Evolutionary conservation across 768 basidiomycete genomes (phyloP), one percentile per base, ranked within the genome.

Genomic region (Serpula lacrymans): DNA sequence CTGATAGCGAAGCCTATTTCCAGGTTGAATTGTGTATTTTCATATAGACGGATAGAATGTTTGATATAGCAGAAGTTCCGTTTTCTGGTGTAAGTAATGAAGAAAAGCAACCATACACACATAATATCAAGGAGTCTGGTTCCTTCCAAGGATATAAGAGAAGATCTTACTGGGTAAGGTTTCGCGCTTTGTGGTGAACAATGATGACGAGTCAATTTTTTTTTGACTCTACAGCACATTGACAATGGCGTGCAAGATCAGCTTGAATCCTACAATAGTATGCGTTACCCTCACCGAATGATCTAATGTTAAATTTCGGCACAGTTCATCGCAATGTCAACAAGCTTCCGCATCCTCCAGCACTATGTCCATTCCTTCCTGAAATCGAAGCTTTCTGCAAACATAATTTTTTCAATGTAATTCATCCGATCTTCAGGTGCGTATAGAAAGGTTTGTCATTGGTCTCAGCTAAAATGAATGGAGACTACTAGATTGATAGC

Each of bases 201-300:
- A n/a, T 34, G 12, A n/a, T 30, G 28, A 12, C 10, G 10, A 22
- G 13, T 26, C 34, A 9, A 29, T 25, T 11, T 34, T n/a, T 7
- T 17, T 40, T 29, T 16, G 13, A 17, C 22, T n/a, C n/a, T 12
- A n/a, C 39, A 84, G 82, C 75, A 78, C 35, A 74, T 84, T 32
- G 77, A 76, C 28, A 71, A 70, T 9, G 82, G 82, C 5, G 74
- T 84, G 18, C 69, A 59, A 13, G 83, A 85, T 51, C 78, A 82
- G 47, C 49, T 82, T 13, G 82, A 84, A 50, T 65, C 74, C 37
- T 84, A 84, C 49, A 80, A 77, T 47, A 67, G 82, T 84, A 43
- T 42, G 72, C 48, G 4, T 11, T 26, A 22, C 42, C 7, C 16
- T 11, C 26, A 6, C 28, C 12, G 10, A 13, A 36, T n/a, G 2